phyloP scores from a whole-genome alignment of 1,139 yeast genomes.

The Diutina catenulata region DNA sequence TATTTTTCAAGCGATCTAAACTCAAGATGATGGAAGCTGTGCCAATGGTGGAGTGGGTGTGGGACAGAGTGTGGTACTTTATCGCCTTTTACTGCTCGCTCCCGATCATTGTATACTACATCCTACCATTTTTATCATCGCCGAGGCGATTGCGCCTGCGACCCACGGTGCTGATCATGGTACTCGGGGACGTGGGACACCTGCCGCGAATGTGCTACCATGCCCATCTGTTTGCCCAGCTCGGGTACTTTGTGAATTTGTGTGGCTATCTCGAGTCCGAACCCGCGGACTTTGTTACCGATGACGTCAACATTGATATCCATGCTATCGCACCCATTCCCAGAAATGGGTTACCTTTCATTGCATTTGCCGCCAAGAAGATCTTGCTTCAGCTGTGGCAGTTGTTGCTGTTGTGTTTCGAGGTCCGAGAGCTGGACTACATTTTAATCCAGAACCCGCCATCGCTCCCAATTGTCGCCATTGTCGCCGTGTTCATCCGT shows the following conservation, averaged over 20 bases:
- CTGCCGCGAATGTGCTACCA: conserved; percentile 95
- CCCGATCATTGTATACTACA: conserved; percentile 24
- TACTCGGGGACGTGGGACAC: conserved; percentile 88
- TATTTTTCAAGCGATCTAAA: too few relatives aligned
- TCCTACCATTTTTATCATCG: conserved; percentile 20
- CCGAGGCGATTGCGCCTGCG: conserved; percentile 16
- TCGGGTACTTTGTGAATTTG: conserved; percentile 65
- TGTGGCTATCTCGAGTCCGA: conserved; percentile 71
- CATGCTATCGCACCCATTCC: conserved; percentile 35
- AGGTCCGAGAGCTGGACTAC: conserved; percentile 52
- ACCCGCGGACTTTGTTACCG: conserved; percentile 29
- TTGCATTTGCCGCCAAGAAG: conserved; percentile 49
- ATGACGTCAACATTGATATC: conserved; percentile 41
- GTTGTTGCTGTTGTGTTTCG: conserved; percentile 35
- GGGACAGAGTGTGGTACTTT: conserved; percentile 18
- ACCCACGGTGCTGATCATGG: conserved; percentile 60
- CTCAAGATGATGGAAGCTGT: too few relatives aligned
- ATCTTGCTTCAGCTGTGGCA: conserved; percentile 42
- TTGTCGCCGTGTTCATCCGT: conserved; percentile 44
- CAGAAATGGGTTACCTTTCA: conserved; percentile 44
- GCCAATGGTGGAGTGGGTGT: too few relatives aligned
- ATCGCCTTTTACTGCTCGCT: conserved; percentile 22
- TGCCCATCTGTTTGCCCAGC: conserved; percentile 61
- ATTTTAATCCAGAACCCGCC: conserved; percentile 93
- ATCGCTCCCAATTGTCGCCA: conserved; percentile 65